Percentiles rank a stretch among this genome's conserved stretches.
phyloP scores from a whole-genome alignment of 2,329 filamentous ascomycete genomes.

The Ophiosphaerella herpotricha region DNA sequence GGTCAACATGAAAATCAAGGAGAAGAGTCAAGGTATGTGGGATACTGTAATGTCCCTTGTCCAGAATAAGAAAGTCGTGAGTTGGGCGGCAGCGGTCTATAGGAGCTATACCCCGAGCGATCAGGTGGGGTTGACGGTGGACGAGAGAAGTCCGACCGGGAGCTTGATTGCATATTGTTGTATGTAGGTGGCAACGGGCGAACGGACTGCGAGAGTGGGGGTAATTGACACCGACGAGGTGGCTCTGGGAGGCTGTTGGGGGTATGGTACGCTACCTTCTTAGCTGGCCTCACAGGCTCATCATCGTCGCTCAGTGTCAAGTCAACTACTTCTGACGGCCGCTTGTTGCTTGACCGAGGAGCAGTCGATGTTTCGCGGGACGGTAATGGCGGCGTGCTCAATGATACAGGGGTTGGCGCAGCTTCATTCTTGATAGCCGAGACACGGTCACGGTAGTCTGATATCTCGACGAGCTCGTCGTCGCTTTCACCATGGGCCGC shows the following conservation, averaged over 20 bases:
- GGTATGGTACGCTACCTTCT: slow-evolving; percentile 49
- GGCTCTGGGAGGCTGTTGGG: slow-evolving; percentile 42
- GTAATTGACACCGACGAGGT: slow-evolving; percentile 35
- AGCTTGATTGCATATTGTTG: slow-evolving; percentile 17
- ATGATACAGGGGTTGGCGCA: slow-evolving; percentile 40
- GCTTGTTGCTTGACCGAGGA: slow-evolving; percentile 47
- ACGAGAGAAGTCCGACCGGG: slow-evolving; percentile 24
- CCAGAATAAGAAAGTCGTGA: slow-evolving; percentile 25
- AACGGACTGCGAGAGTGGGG: slow-evolving; percentile 18
- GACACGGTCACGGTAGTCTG: slow-evolving; percentile 44
- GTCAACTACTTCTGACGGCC: slow-evolving; percentile 54
- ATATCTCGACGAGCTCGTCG: slow-evolving; percentile 53
- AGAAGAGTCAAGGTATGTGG: slow-evolving; percentile 33
- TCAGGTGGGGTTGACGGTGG: slow-evolving; percentile 28
- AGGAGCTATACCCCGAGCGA: slow-evolving; percentile 17
- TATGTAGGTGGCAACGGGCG: slow-evolving; percentile 21
- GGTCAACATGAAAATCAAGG: slow-evolving; percentile 25
- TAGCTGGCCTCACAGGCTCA: slow-evolving; percentile 45
- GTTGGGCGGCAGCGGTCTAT: slow-evolving; percentile 28
- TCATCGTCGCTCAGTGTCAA: slow-evolving; percentile 56
- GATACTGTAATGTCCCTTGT: slow-evolving; percentile 32
- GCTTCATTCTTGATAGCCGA: slow-evolving; percentile 49
- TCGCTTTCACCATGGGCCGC: slow-evolving; percentile 49
- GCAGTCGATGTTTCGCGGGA: slow-evolving; percentile 49
- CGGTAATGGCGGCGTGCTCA: slow-evolving; percentile 52